Evolutionary conservation across 139 green algal species (phyloP).

Genomic region (Ulvella scutata): DNA sequence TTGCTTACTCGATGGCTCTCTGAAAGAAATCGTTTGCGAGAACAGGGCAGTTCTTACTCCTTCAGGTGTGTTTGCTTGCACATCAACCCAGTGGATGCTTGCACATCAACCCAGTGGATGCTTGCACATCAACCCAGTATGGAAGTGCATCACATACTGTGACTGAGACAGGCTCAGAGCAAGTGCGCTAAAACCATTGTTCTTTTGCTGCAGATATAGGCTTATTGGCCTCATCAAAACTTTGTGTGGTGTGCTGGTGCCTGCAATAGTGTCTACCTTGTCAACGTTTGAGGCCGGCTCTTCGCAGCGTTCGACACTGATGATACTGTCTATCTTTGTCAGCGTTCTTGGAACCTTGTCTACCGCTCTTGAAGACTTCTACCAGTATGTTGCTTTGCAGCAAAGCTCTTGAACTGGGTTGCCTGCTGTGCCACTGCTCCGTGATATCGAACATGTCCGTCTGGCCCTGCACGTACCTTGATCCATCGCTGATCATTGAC

Average conservation of each 20-base stretch:
- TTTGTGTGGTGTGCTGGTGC: slow-evolving; percentile 4
- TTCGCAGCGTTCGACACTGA: neutral
- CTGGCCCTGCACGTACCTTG: too few species aligned
- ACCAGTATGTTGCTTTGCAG: neutral
- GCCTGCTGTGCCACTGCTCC: too few species aligned
- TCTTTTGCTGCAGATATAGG: neutral
- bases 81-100: too few species aligned
- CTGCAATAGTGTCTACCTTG: neutral
- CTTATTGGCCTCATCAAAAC: neutral
- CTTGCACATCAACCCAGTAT: too few species aligned
- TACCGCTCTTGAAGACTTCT: slow-evolving; percentile 3
- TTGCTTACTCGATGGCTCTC: neutral
- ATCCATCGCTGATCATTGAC: too few species aligned
- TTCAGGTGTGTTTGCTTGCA: neutral
- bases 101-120: too few species aligned
- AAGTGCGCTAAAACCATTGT: too few species aligned
- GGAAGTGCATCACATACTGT: too few species aligned
- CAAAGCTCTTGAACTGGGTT: too few species aligned
- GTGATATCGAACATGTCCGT: too few species aligned
- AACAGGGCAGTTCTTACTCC: neutral
- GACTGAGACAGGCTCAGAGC: too few species aligned
- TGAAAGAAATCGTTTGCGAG: neutral
- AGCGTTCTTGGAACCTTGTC: neutral
- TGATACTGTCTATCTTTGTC: neutral
- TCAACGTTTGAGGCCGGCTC: neutral